phyloP scores from a whole-genome alignment of 495 filamentous ascomycete species.

The Hypoxylon fragiforme region DNA sequence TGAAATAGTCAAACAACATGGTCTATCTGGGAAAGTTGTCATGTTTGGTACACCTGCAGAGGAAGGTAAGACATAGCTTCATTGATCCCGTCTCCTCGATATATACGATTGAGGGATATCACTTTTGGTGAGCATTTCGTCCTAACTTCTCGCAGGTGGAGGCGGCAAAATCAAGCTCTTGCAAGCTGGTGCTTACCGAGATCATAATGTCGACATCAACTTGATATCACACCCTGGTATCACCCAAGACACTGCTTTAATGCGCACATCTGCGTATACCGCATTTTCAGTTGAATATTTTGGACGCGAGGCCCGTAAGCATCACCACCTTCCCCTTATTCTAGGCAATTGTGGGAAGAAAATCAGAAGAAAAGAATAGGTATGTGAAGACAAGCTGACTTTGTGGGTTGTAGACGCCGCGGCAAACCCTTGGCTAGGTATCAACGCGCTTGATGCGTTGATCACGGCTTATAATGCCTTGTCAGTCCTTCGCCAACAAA shows the following conservation, averaged over 20 bases:
- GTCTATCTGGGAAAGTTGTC: constrained; percentile 59
- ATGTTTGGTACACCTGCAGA: constrained; percentile 74
- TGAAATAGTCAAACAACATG: constrained; percentile 48
- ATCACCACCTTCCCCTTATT: too few species aligned
- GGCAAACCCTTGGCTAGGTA: constrained; percentile 64
- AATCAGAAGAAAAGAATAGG: too few species aligned
- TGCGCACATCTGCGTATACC: constrained; percentile 54
- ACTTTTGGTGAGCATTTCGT: constrained; percentile 5
- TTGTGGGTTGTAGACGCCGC: constrained; percentile 53
- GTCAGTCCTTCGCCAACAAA: constrained; percentile 64
- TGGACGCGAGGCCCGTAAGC: constrained; percentile 47
- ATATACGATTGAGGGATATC: background rate
- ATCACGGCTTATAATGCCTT: constrained; percentile 65
- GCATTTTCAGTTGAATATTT: constrained; percentile 55
- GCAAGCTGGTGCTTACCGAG: constrained; percentile 63
- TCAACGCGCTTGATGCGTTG: constrained; percentile 67
- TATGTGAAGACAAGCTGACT: too few species aligned
- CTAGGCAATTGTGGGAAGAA: too few species aligned
- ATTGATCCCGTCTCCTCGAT: background rate
- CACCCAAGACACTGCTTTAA: constrained; percentile 44
- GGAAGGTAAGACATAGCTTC: constrained; percentile 48
- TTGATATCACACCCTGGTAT: constrained; percentile 65
- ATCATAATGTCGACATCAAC: constrained; percentile 60
- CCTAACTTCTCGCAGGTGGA: constrained; percentile 43
- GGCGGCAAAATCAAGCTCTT: constrained; percentile 71